A percentile compares a stretch with the other conserved stretches of the same genome.
Conservation (phyloP, 441 rosid species). For the Raphanus hybrid region DNA sequence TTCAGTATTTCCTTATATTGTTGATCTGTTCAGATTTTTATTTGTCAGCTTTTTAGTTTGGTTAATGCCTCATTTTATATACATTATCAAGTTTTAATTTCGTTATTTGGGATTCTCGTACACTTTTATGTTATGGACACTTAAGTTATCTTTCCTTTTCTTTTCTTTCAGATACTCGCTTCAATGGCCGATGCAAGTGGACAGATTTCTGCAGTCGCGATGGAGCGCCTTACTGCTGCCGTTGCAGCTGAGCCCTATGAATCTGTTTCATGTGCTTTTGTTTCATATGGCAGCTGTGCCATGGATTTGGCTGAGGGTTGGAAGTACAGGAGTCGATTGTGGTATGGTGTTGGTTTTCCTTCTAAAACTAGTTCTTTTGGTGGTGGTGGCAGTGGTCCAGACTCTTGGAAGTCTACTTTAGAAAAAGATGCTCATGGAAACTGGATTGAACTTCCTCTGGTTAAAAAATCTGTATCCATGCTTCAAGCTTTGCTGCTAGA, state of each 20-base stretch:
- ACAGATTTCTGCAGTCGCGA: conserved; percentile 84
- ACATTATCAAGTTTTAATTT: conserved; percentile 8
- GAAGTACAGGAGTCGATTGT: conserved; percentile 97
- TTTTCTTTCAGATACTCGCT: conserved; percentile 79
- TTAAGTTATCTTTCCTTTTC: conserved; percentile 27
- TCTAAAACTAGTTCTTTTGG: conserved; percentile 69
- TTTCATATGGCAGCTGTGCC: conserved; percentile 96
- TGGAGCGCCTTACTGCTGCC: conserved; percentile 99
- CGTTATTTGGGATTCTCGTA: conserved; percentile 25
- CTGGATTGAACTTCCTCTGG: conserved; percentile 98
- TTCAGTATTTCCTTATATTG: not conserved
- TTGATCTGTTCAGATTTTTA: conserved; percentile 14
- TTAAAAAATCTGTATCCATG: conserved; percentile 95
- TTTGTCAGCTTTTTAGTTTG: conserved; percentile 12
- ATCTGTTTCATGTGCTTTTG: conserved; percentile 98
- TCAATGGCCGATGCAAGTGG: conserved; percentile 99
- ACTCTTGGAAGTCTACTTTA: conserved; percentile 83
- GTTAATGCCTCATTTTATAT: conserved; percentile 17
- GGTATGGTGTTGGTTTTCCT: conserved; percentile 96
- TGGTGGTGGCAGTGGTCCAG: conserved; percentile 98
- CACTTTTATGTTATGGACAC: conserved; percentile 29
- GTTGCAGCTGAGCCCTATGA: conserved; percentile 99
- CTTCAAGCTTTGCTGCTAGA: conserved; percentile 97
- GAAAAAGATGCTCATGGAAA: conserved; percentile 95
- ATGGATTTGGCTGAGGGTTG: conserved; percentile 97